phyloP scores from a whole-genome alignment of 495 filamentous ascomycete genomes.

The Terfezia boudieri region DNA sequence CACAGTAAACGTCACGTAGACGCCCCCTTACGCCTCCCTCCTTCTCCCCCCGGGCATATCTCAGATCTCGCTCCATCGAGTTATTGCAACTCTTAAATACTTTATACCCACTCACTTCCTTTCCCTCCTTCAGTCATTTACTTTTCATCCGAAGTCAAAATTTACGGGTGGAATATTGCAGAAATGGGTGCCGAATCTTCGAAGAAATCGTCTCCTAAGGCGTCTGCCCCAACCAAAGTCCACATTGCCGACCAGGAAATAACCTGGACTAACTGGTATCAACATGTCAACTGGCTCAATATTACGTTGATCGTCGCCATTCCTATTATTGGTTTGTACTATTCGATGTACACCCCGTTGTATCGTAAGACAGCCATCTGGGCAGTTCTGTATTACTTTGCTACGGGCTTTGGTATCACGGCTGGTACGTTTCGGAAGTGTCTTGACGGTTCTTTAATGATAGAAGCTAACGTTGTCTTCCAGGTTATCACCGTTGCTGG shows the following conservation, averaged over 20 bases:
- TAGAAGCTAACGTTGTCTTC: slow-evolving; percentile 5
- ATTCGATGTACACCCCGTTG: slow-evolving; percentile 63
- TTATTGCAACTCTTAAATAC: too few species aligned
- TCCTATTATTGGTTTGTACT: slow-evolving; percentile 52
- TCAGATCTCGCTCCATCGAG: too few species aligned
- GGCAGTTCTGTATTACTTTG: slow-evolving; percentile 76
- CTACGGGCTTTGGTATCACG: slow-evolving; percentile 73
- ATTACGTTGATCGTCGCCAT: slow-evolving; percentile 69
- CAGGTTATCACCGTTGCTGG: slow-evolving; percentile 80
- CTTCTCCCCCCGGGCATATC: too few species aligned
- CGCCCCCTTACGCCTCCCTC: too few species aligned
- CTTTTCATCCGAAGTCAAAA: too few species aligned
- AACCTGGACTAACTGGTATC: slow-evolving; percentile 76
- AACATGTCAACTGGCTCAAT: slow-evolving; percentile 93
- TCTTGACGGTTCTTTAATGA: slow-evolving; percentile 3
- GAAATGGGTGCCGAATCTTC: neutral
- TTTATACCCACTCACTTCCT: too few species aligned
- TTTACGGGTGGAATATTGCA: too few species aligned
- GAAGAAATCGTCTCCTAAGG: neutral
- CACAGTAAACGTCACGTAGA: too few species aligned
- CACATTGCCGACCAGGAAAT: slow-evolving; percentile 27
- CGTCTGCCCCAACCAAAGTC: neutral
- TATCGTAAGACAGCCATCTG: slow-evolving; percentile 55
- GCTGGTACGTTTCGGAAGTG: slow-evolving; percentile 32
- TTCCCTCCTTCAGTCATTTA: too few species aligned